phyloP scores from a whole-genome alignment of 345 rosid species.

The Zanthoxylum bungeanum region DNA sequence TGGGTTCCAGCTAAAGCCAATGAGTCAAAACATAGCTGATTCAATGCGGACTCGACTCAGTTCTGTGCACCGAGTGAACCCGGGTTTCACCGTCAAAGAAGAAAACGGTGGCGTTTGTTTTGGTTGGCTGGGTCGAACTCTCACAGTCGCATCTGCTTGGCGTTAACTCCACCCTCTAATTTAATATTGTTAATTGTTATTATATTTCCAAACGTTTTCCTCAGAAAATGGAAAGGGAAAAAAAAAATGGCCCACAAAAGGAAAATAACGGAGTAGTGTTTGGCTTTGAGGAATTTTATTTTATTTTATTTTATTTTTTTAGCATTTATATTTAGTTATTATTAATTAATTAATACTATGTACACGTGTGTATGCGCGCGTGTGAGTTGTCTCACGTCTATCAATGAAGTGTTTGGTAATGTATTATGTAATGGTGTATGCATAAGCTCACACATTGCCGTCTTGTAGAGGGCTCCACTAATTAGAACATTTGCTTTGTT shows the following conservation, averaged over 20 bases:
- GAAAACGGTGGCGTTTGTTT: conserved; percentile 78
- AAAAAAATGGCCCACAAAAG: conserved; percentile 25
- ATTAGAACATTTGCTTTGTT: background rate
- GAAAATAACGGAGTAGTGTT: conserved; percentile 34
- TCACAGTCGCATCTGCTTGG: conserved; percentile 97
- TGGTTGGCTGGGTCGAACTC: conserved; percentile 87
- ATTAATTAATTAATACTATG: background rate
- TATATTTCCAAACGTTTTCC: conserved; percentile 38
- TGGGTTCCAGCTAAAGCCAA: conserved; percentile 63
- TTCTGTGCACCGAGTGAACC: conserved; percentile 44
- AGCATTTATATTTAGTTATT: background rate
- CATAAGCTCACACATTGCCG: background rate
- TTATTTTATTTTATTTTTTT: background rate
- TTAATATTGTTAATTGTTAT: conserved; percentile 35
- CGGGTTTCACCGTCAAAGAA: conserved; percentile 76
- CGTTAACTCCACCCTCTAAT: conserved; percentile 51
- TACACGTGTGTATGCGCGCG: conserved; percentile 13
- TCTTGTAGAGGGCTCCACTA: background rate
- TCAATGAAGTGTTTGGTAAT: conserved; percentile 5
- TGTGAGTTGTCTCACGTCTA: background rate
- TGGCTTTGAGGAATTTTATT: conserved; percentile 35
- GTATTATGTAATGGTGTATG: background rate
- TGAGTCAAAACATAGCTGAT: conserved; percentile 56
- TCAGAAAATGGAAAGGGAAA: conserved; percentile 30
- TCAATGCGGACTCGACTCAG: conserved; percentile 49